Percentiles rank a stretch among this genome's conserved stretches.
Conservation (phyloP, 2,329 filamentous ascomycete genomes). For the Scorias spongiosa region DNA sequence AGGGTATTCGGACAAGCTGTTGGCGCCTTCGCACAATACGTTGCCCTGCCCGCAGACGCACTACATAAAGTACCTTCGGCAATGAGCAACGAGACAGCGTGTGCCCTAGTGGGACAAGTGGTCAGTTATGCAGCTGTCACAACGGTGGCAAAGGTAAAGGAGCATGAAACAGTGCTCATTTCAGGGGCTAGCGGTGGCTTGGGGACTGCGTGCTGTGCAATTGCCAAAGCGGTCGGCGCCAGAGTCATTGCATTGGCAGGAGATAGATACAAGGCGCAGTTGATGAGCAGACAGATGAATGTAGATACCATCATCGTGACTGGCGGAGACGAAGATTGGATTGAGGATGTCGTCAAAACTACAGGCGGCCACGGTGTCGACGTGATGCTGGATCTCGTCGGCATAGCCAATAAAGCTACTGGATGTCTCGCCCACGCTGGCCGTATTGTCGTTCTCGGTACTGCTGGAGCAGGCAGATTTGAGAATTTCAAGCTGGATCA, state of each 20-base stretch:
- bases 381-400: conserved; percentile 44
- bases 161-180: conserved; percentile 38
- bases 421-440: conserved; percentile 40
- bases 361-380: conserved; percentile 39
- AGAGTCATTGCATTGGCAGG: conserved; percentile 40
- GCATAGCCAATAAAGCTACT: conserved; percentile 39
- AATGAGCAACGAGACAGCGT: conserved; percentile 35
- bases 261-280: conserved; percentile 27
- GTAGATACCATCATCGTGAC: conserved; percentile 23
- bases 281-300: conserved; percentile 11
- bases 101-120: conserved; percentile 38
- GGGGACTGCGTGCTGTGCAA: conserved; percentile 41
- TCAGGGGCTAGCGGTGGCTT: conserved; percentile 41
- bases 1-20: conserved; percentile 38
- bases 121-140: conserved; percentile 39
- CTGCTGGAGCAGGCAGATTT: conserved; percentile 40
- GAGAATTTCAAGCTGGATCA: conserved; percentile 41
- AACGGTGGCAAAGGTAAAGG: conserved; percentile 25
- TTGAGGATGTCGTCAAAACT: conserved; percentile 31
- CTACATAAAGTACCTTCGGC: conserved; percentile 31
- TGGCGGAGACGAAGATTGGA: conserved; percentile 32
- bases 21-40: conserved; percentile 39
- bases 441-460: conserved; percentile 41
- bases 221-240: conserved; percentile 38
- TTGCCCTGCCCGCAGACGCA: conserved; percentile 26